Conservation (phyloP, 2,329 filamentous ascomycete species). For the Epichloe brachyelytri region DNA sequence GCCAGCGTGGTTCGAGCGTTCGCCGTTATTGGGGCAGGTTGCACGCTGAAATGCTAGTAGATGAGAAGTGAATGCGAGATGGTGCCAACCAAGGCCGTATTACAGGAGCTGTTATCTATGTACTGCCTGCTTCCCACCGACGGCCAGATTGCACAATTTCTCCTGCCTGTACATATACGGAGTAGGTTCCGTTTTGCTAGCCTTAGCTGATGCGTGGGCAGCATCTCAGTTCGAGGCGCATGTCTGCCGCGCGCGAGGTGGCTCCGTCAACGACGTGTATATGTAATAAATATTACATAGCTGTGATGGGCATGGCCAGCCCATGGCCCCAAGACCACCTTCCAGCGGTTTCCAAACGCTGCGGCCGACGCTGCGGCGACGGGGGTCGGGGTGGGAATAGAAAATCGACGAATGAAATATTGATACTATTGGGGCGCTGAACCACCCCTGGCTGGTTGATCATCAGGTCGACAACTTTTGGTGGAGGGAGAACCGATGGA, state of each 20-base stretch:
- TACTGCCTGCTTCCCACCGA: not conserved
- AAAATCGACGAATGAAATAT: not conserved
- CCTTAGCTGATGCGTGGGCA: not conserved
- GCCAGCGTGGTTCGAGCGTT: not conserved
- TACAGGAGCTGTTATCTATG: not conserved
- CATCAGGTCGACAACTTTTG: slow-evolving; percentile 8
- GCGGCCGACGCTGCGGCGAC: slow-evolving; percentile 2
- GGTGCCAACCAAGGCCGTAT: not conserved
- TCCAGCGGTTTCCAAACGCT: slow-evolving; percentile 12
- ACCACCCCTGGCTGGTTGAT: slow-evolving; percentile 10
- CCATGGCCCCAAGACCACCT: not conserved
- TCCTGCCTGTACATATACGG: not conserved
- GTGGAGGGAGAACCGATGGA: not conserved
- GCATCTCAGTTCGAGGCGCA: not conserved
- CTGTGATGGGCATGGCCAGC: not conserved
- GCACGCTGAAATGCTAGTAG: not conserved
- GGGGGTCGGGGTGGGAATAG: slow-evolving; percentile 3
- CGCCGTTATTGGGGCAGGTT: slow-evolving; percentile 5
- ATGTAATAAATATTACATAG: too few species aligned
- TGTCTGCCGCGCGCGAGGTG: too few species aligned
- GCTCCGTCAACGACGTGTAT: too few species aligned
- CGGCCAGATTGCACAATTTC: not conserved
- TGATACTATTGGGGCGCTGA: slow-evolving; percentile 8
- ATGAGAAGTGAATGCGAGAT: not conserved
- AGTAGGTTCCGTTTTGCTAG: not conserved